phyloP scores from a whole-genome alignment of 2,329 filamentous ascomycete species.

The Chaetomium globosum region DNA sequence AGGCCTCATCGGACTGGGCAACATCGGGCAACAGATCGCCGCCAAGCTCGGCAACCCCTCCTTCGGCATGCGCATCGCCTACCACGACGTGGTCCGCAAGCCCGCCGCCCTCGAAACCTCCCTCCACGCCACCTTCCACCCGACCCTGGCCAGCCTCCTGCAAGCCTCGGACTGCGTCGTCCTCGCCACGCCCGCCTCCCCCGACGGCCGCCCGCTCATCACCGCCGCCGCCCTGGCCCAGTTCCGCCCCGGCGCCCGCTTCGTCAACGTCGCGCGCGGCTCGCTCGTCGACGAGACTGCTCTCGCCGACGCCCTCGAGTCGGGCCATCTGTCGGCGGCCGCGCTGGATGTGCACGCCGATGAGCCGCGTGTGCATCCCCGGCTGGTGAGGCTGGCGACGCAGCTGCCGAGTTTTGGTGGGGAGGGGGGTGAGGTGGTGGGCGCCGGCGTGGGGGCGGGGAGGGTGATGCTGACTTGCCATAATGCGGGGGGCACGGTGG shows the following conservation, averaged over 20 bases:
- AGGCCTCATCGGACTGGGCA: constrained; percentile 70
- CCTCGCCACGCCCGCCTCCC: constrained; percentile 59
- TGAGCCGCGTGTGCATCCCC: constrained; percentile 59
- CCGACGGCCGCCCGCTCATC: constrained; percentile 54
- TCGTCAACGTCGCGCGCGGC: constrained; percentile 69
- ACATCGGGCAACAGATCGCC: constrained; percentile 65
- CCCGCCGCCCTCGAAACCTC: constrained; percentile 46
- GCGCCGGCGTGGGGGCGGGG: constrained; percentile 33
- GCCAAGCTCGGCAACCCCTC: constrained; percentile 55
- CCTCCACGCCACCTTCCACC: constrained; percentile 54
- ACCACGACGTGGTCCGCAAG: constrained; percentile 61
- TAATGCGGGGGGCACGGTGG: constrained; percentile 67
- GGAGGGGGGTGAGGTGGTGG: no score
- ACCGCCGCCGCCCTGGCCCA: constrained; percentile 49
- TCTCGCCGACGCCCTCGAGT: constrained; percentile 60
- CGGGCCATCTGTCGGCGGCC: constrained; percentile 52
- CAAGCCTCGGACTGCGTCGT: constrained; percentile 60
- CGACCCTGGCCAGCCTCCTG: constrained; percentile 56
- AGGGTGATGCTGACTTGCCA: constrained; percentile 66
- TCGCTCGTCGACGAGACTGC: constrained; percentile 67
- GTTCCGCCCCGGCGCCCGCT: constrained; percentile 58
- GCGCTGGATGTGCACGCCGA: constrained; percentile 66
- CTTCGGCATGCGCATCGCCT: constrained; percentile 69
- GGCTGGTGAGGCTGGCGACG: constrained; percentile 47
- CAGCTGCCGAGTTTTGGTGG: background rate